These are phyloP conservation scores for Pleurotus salmoneostramineus DNA, from an alignment of 768 basidiomycete species.

Conservation along the genomic window DNA sequence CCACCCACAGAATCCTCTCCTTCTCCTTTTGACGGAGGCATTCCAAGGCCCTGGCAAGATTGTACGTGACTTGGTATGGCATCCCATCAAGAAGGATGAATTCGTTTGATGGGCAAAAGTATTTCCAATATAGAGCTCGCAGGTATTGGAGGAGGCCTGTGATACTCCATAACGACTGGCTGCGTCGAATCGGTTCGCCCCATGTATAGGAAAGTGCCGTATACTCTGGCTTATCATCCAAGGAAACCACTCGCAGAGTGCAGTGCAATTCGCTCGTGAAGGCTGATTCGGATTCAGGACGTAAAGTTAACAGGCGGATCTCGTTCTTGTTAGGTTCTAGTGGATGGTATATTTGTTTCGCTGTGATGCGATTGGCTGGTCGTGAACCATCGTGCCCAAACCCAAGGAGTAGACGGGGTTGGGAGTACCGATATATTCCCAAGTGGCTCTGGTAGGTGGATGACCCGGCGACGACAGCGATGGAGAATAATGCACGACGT, in stretches of 20 bases:
- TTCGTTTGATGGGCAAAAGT: background rate
- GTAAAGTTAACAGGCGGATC: background rate
- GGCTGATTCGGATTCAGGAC: background rate
- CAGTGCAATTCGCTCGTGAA: background rate
- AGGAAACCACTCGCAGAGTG: background rate
- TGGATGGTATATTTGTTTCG: background rate
- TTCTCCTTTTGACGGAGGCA: background rate
- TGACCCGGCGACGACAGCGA: background rate
- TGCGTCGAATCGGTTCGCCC: background rate
- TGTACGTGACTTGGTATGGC: background rate
- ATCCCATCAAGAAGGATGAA: background rate
- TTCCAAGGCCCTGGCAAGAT: background rate
- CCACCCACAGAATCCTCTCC: background rate
- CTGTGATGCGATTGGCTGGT: background rate
- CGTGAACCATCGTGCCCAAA: background rate
- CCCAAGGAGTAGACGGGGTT: background rate
- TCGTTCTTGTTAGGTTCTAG: background rate
- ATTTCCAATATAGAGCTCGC: background rate
- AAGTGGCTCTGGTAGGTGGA: background rate
- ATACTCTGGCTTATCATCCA: background rate
- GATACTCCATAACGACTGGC: background rate
- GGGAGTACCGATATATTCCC: background rate
- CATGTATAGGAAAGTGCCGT: conserved; percentile 1
- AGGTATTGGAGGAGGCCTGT: background rate
- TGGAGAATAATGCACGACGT: background rate